Conservation (phyloP, 1,139 yeast genomes). For the Yamadazyma jaroonii region DNA sequence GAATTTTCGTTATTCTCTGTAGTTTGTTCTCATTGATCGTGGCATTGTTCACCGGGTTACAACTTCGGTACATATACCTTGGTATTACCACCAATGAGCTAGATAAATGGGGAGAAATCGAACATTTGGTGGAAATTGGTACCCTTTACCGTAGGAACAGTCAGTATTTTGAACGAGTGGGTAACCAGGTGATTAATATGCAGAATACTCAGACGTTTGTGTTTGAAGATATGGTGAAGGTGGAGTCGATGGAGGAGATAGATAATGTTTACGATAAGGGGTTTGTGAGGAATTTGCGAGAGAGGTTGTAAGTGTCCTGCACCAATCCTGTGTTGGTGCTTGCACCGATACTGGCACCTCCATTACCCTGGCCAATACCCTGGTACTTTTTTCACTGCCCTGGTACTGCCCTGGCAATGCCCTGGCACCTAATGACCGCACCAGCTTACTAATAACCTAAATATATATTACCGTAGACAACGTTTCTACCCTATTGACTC, state of each 20-base stretch:
- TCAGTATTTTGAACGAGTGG: slow-evolving; percentile 21
- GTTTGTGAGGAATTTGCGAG: slow-evolving; percentile 45
- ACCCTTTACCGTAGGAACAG: slow-evolving; percentile 21
- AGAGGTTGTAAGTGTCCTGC: too few species aligned
- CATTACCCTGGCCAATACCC: too few species aligned
- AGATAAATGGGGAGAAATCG: slow-evolving; percentile 77
- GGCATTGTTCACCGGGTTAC: slow-evolving; percentile 57
- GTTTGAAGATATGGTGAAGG: slow-evolving; percentile 7
- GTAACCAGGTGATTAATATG: slow-evolving; percentile 12
- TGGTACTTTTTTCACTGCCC: too few species aligned
- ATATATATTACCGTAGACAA: too few species aligned
- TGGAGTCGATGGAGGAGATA: slow-evolving; percentile 31
- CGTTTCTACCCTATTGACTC: too few species aligned
- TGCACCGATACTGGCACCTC: too few species aligned
- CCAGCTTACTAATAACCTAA: too few species aligned
- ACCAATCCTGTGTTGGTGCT: too few species aligned
- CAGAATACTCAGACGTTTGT: slow-evolving; percentile 11
- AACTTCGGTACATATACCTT: slow-evolving; percentile 57
- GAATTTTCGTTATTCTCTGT: slow-evolving; percentile 54
- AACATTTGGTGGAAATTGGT: slow-evolving; percentile 49
- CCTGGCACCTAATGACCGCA: too few species aligned
- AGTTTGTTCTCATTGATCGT: slow-evolving; percentile 52
- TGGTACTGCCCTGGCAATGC: too few species aligned
- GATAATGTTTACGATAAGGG: slow-evolving; percentile 71
- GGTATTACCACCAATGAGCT: slow-evolving; percentile 94